Percentiles rank a stretch among this genome's conserved stretches.
These are phyloP conservation scores for Coemansia reversa DNA, from an alignment of 192 early-diverging fungal species.

Conservation along the genomic window DNA sequence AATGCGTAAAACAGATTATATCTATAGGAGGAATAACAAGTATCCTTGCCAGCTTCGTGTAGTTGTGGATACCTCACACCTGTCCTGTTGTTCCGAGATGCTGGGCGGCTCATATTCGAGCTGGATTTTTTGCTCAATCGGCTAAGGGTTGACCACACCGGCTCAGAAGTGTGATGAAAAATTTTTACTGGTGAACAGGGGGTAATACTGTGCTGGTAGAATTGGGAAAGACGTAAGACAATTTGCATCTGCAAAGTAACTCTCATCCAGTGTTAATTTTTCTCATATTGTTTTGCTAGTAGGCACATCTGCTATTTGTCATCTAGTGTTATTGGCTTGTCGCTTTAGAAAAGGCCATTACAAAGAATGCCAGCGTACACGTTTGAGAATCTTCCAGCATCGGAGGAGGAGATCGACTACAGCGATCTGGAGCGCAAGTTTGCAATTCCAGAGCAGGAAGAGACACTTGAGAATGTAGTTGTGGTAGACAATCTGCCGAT, in stretches of 20 bases:
- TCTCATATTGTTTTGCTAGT: conserved; percentile 3
- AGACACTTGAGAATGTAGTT: conserved; percentile 77
- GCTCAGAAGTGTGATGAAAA: background rate
- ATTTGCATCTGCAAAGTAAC: too few species aligned
- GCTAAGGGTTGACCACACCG: too few species aligned
- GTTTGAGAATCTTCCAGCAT: conserved; percentile 62
- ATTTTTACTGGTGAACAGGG: conserved; percentile 4
- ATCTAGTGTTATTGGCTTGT: background rate
- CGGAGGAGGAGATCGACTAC: conserved; percentile 86
- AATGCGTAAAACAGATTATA: too few species aligned
- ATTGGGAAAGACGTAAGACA: background rate
- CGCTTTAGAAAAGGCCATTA: background rate
- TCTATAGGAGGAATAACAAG: too few species aligned
- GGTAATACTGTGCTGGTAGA: background rate
- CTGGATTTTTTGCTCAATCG: background rate
- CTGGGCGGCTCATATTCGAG: background rate
- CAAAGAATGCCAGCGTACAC: conserved; percentile 56
- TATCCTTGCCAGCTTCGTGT: too few species aligned
- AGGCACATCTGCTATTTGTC: background rate
- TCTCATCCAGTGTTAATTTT: background rate
- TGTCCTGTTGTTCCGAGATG: too few species aligned
- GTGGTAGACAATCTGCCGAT: conserved; percentile 91
- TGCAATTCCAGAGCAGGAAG: conserved; percentile 70
- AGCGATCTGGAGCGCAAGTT: conserved; percentile 79
- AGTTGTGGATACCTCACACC: too few species aligned